Base-by-base conservation (phyloP, 345 rosid genomes). In the Melastoma malabathricum region DNA sequence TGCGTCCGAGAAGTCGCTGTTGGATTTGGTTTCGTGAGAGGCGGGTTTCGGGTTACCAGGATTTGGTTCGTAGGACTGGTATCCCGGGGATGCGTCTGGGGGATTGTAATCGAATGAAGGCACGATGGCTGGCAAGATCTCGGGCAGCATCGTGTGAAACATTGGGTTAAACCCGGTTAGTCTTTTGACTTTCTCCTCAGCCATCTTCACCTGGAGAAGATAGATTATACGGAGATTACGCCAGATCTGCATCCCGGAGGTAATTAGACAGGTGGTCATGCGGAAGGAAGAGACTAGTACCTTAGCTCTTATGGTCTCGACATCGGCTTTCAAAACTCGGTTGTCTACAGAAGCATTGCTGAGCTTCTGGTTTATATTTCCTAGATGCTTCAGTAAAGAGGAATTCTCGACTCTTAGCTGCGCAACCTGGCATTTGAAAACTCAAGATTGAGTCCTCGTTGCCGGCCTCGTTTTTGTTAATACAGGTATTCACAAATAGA, bases 261-360 rank as follows among this genome's bases (percentile, higher is more conserved):
- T 13, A 51, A 27, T 20, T 27, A 51, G 54, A 51, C 44, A 38
- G 15, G 6, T 10, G 9, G 38, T 29, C 38, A 4, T 29, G 9
- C 9, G 6, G 8, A 29, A 29, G 9, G 38, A 29, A 29, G 38
- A 29, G 38, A 10, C 5, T 29, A 29, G 38, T 72, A 86, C 97
- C 77, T 92, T 92, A 57, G 98, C 89, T 60, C 89, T 79, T 63
- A 92, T 48, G 5, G 96, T 84, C 64, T 92, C 98, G 1, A 92
- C 72, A 69, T 92, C 83, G 46, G 97, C 98, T 72, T 82, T 87
- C 46, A 92, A 62, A 61, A 92, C 79, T 77, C 95, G 82, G 59
- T 92, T 84, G 70, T 87, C 89, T 52, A 87, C 88, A 38, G 89
- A 66, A 51, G 95, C 77, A 10, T 68, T 80, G 56, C 77, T 86